Evolutionary conservation across 352 stramenopile genomes (phyloP).

Genomic region (Phytophthora constricta): DNA sequence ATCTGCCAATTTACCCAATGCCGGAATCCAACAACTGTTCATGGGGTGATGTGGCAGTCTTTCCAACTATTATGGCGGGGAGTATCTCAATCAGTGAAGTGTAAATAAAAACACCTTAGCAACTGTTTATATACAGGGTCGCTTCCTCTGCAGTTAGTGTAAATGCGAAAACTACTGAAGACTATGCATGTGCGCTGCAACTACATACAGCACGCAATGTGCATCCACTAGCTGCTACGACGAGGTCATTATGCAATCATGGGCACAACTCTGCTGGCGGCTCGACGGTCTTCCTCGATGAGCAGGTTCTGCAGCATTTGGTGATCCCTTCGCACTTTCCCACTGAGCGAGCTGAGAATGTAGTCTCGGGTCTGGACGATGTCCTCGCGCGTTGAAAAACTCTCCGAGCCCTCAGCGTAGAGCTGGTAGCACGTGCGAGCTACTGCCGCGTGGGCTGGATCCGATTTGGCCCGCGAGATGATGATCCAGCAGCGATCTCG

Average conservation of each 20-base stretch:
- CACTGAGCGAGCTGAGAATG: constrained; percentile 38
- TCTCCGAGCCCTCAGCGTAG: constrained; percentile 33
- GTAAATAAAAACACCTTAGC: no score
- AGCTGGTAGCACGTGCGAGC: constrained; percentile 41
- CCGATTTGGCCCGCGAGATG: constrained; percentile 35
- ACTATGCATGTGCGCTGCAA: no score
- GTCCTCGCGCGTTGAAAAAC: constrained; percentile 21
- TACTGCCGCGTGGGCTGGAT: constrained; percentile 32
- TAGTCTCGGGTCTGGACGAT: constrained; percentile 31
- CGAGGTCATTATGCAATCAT: constrained; percentile 29
- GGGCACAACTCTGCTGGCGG: constrained; percentile 22
- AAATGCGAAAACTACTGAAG: no score
- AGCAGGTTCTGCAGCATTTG: constrained; percentile 43
- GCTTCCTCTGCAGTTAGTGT: no score
- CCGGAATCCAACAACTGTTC: no score
- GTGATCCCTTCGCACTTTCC: constrained; percentile 36
- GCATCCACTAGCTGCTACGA: no score
- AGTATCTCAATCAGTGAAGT: no score
- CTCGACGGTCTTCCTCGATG: constrained; percentile 35
- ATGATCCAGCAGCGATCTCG: constrained; percentile 44
- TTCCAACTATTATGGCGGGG: no score
- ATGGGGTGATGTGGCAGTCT: no score
- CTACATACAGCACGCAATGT: no score
- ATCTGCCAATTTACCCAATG: no score
- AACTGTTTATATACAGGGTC: no score